Base-by-base conservation (phyloP, 805 yeast species). In the Saccharomycopsis fodiens region DNA sequence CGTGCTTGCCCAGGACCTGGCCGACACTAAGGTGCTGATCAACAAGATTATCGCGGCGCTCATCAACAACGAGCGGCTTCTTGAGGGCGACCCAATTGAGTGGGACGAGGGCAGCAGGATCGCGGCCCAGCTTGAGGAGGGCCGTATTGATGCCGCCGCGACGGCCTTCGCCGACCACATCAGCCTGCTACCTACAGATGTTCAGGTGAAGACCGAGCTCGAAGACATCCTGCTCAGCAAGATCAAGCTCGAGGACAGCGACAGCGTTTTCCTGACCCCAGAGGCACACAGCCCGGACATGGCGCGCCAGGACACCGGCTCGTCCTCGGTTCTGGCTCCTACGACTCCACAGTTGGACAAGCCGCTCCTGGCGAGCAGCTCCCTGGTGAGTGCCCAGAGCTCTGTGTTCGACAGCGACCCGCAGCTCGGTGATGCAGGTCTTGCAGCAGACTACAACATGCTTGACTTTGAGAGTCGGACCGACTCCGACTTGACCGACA, bases 41-140 rank as follows among this genome's bases (percentile, higher is more conserved):
- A 76, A 76, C 53, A 65, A 67, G 47, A 70, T 73, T 27, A 72
- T 76, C 6, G 55, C 64, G 6, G 62, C 67, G 48, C 56, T 76
- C 41, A 63, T 73, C 30, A 59, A 61, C 35, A 60, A 70, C 19
- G 57, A 67, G 48, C 72, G 69, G 2, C 54, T 68, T 25, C 58
- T 68, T 30, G 65, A 62, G 35, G 64, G 61, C 47, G 56, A 60
- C 44, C 73, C 71, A 3, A 56, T 62, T 45, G 74, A 68, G 48
- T 70, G 74, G 74, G 73, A 69, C 43, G 59, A 59, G 32, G 72
- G 71, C 3, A 68, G 72, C 1, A 41, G 58, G 23, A 65, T 69
- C 21, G 74, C 73, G 27, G 70, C 73, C 3, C 62, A 59, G 40
- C 54, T 61, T 42, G 49, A 52, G 1, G 54, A 55, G 27, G 55